Conservation (phyloP, 1,284 basidiomycete genomes). For the Lignosus rhinocerotis region DNA sequence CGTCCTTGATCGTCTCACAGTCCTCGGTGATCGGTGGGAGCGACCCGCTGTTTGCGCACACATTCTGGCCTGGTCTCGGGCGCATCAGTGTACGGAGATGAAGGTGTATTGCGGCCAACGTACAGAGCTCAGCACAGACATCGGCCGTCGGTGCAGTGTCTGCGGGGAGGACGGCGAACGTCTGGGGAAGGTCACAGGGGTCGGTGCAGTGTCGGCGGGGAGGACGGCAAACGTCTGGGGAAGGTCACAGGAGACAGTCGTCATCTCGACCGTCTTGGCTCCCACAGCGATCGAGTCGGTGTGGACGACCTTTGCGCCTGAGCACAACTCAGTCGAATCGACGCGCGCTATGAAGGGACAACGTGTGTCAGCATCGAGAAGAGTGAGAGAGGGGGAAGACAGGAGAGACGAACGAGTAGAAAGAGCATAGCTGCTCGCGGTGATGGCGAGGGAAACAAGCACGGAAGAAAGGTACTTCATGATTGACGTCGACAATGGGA, state of each 20-base stretch:
- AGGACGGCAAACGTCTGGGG: not conserved
- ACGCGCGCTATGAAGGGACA: constrained; percentile 14
- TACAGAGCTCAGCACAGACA: constrained; percentile 23
- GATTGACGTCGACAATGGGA: not conserved
- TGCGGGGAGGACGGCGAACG: too few relatives aligned
- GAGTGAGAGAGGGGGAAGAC: not conserved
- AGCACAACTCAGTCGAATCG: constrained; percentile 2
- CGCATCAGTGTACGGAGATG: not conserved
- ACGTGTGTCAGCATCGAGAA: not conserved
- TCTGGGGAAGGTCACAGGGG: too few relatives aligned
- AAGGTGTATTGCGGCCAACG: not conserved
- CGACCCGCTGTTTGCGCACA: constrained; percentile 17
- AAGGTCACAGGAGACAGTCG: constrained; percentile 20
- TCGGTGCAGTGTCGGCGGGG: not conserved
- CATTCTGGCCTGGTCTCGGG: constrained; percentile 17
- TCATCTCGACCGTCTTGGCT: constrained; percentile 15
- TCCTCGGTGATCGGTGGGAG: constrained; percentile 26
- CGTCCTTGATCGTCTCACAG: constrained; percentile 22
- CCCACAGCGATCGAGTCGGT: constrained; percentile 11
- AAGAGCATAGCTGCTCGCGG: constrained; percentile 13
- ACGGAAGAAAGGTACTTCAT: constrained; percentile 16
- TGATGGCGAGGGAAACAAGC: constrained; percentile 22
- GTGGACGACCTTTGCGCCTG: constrained; percentile 5
- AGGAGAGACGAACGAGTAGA: constrained; percentile 9
- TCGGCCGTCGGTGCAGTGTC: constrained; percentile 6